Percentiles rank a stretch among this genome's conserved stretches.
phyloP scores from a whole-genome alignment of 129 eudicot species.

The Artemisia annua region DNA sequence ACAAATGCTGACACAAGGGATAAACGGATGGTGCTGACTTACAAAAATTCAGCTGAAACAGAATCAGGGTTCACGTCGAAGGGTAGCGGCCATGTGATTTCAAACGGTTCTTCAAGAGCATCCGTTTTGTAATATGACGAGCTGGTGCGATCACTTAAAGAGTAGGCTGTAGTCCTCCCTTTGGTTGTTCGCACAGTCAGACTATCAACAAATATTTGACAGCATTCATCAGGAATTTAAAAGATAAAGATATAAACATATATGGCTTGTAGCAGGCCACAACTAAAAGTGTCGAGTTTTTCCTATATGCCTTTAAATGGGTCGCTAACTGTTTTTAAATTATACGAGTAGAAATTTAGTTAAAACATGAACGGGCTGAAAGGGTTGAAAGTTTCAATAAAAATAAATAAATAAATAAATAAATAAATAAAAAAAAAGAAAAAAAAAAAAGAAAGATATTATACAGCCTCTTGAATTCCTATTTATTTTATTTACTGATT shows the following conservation, averaged over 20 bases:
- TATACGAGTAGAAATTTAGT: too few species aligned
- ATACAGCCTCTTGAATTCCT: too few species aligned
- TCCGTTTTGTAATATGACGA: slow-evolving; percentile 27
- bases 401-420: too few species aligned
- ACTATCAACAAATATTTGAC: slow-evolving; percentile 18
- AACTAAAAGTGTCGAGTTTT: background rate
- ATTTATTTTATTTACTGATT: background rate
- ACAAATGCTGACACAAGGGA: slow-evolving; percentile 5
- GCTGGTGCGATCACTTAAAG: slow-evolving; percentile 18
- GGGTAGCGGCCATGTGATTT: slow-evolving; percentile 39
- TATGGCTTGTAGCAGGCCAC: background rate
- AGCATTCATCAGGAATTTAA: background rate
- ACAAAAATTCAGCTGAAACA: slow-evolving; percentile 39
- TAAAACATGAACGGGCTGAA: too few species aligned
- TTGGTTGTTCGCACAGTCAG: slow-evolving; percentile 35
- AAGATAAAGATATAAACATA: slow-evolving; percentile 1
- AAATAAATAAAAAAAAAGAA: too few species aligned
- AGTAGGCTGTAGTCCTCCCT: slow-evolving; percentile 23
- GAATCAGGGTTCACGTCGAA: slow-evolving; percentile 38
- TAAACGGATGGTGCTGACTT: slow-evolving; percentile 24
- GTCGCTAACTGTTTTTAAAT: too few species aligned
- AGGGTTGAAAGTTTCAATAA: too few species aligned
- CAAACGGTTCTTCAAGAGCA: slow-evolving; percentile 37
- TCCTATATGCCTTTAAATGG: background rate
- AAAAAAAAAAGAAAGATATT: too few species aligned